Evolutionary conservation across 441 rosid genomes (phyloP), one percentile per base, ranked within the genome.

Genomic region (Bruguiera hainesii): DNA sequence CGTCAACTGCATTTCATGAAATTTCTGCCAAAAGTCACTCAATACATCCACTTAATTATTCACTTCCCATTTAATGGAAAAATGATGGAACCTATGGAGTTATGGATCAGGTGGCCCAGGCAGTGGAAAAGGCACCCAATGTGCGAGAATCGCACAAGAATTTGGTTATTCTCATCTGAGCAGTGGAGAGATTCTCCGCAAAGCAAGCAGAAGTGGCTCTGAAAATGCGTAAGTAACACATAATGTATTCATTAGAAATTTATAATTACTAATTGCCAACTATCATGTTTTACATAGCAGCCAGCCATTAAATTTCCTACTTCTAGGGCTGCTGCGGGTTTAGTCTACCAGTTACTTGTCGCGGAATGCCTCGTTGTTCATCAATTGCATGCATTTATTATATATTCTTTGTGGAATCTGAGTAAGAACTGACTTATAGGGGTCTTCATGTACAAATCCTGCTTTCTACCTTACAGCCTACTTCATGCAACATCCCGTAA

Each of bases 41-140:
- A 20, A 42, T 13, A 42, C 48, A 42, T 10, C 16, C 16, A 10
- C 25, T 26, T 55, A 8, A 6, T 23, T 42, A 0, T 13, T n/a
- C 25, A 3, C 7, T 42, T 23, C 28, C 18, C 28, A 15, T 23
- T 55, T 55, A 3, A 26, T 23, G 58, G 48, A 5, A 42, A 42
- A 42, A 39, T 39, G 48, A 37, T 10, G 11, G 0, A 37, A 13
- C 48, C 48, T 11, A 42, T 42, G 16, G 48, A 42, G 48, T 42
- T 42, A 13, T 35, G 42, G 7, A 66, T 2, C 77, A 89, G 89
- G 96, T 66, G 93, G 91, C 10, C 93, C 93, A 28, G 90, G 91
- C 65, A 85, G 90, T 64, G 93, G 96, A 20, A 89, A 89, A 73
- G 86, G 90, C 42, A 90, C 92, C 19, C 92, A 87, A 66, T 89